These are phyloP conservation scores for Abortiporus biennis DNA, from an alignment of 1,284 basidiomycete genomes.

Conservation along the genomic window DNA sequence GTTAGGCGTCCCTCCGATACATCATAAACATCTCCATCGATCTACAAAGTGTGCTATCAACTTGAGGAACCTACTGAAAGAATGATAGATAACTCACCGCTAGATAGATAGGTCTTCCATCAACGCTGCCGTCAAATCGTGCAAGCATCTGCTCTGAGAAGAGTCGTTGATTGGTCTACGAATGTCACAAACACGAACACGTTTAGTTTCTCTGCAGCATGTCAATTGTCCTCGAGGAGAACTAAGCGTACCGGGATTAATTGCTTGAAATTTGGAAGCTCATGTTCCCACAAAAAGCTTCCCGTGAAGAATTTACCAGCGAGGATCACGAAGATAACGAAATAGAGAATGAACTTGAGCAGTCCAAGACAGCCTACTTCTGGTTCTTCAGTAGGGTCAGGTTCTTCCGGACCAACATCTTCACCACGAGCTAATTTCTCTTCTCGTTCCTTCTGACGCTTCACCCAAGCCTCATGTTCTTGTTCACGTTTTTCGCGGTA, in stretches of 20 bases:
- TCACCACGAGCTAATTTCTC: conserved; percentile 71
- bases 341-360: conserved; percentile 60
- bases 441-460: conserved; percentile 64
- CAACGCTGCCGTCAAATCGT: conserved; percentile 69
- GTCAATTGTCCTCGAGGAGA: background rate
- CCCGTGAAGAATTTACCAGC: conserved; percentile 79
- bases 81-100: conserved; percentile 47
- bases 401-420: conserved; percentile 62
- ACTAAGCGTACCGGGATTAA: conserved; percentile 19
- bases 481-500: conserved; percentile 58
- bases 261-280: conserved; percentile 25
- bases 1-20: conserved; percentile 71
- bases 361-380: conserved; percentile 62
- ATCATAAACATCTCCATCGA: conserved; percentile 92
- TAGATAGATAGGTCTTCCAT: conserved; percentile 76
- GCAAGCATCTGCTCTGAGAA: conserved; percentile 71
- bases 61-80: conserved; percentile 8
- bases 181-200: background rate
- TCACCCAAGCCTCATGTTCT: conserved; percentile 58
- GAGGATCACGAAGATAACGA: conserved; percentile 46
- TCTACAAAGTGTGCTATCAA: too few relatives aligned
- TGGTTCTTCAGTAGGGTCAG: conserved; percentile 60
- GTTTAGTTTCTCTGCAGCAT: background rate
- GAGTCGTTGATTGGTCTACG: conserved; percentile 47
- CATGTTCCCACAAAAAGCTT: conserved; percentile 74